Conservation (phyloP, 2,329 filamentous ascomycete species). For the Curvularia hawaiiensis region DNA sequence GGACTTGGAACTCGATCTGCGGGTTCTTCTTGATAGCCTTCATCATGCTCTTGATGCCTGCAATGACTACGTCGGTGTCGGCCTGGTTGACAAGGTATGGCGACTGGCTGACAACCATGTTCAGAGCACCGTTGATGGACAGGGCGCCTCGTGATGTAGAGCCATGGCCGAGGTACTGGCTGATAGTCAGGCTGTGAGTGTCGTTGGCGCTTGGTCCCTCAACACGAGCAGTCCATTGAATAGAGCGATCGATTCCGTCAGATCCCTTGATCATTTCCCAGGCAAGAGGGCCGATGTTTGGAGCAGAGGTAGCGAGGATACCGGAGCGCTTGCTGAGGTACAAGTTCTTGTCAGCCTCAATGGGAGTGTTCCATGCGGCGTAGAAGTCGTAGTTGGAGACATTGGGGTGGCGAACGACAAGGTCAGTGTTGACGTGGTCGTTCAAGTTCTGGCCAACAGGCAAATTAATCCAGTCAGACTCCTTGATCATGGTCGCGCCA, state of each 20-base stretch:
- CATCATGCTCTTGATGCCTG: slow-evolving; percentile 66
- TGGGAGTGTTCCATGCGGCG: slow-evolving; percentile 58
- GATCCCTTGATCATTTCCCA: slow-evolving; percentile 62
- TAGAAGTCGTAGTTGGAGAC: slow-evolving; percentile 70
- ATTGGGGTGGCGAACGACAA: slow-evolving; percentile 58
- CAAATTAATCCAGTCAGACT: slow-evolving; percentile 56
- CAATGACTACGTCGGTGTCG: slow-evolving; percentile 68
- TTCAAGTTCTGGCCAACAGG: slow-evolving; percentile 58
- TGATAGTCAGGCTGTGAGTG: slow-evolving; percentile 50
- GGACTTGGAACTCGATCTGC: slow-evolving; percentile 62
- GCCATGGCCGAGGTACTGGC: slow-evolving; percentile 67
- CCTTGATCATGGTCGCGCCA: slow-evolving; percentile 51
- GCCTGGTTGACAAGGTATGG: slow-evolving; percentile 64
- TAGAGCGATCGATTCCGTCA: slow-evolving; percentile 66
- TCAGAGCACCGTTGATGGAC: slow-evolving; percentile 63
- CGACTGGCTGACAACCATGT: slow-evolving; percentile 62
- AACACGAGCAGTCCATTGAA: slow-evolving; percentile 70
- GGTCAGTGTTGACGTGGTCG: slow-evolving; percentile 63
- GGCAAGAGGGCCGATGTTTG: slow-evolving; percentile 68
- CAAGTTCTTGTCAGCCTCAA: slow-evolving; percentile 45
- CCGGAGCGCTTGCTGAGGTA: slow-evolving; percentile 59
- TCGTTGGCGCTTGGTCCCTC: slow-evolving; percentile 57
- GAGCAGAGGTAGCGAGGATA: slow-evolving; percentile 67
- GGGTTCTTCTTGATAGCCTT: slow-evolving; percentile 59
- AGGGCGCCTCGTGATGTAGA: slow-evolving; percentile 65